phyloP scores from a whole-genome alignment of 495 filamentous ascomycete species.

The Penicillium canescens region DNA sequence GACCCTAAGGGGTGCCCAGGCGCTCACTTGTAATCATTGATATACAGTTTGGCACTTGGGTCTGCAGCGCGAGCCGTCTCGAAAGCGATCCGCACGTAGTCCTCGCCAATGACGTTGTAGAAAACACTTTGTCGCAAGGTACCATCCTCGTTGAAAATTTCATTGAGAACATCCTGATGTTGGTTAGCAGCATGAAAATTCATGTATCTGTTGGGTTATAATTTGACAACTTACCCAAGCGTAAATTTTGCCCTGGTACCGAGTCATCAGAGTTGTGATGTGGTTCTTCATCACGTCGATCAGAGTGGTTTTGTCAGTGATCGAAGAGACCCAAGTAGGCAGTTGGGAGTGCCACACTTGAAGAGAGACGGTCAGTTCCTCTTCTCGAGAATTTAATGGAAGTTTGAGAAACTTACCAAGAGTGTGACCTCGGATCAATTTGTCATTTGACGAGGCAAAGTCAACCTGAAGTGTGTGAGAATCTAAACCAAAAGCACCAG shows the following conservation, averaged over 20 bases:
- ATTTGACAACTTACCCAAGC: constrained; percentile 35
- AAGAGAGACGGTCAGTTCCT: not conserved
- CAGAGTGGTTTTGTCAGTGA: constrained; percentile 45
- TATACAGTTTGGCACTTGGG: constrained; percentile 62
- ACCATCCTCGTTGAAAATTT: constrained; percentile 68
- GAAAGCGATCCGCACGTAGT: constrained; percentile 62
- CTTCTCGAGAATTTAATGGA: not conserved
- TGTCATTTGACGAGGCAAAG: constrained; percentile 45
- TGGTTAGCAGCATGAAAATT: not conserved
- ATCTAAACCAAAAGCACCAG: not conserved
- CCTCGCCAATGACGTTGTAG: constrained; percentile 56
- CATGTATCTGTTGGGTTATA: not conserved
- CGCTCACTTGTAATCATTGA: constrained; percentile 55
- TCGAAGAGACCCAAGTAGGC: constrained; percentile 48
- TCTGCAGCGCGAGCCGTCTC: constrained; percentile 54
- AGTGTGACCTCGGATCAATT: constrained; percentile 52
- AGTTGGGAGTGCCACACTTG: constrained; percentile 55
- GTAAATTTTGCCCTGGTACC: constrained; percentile 47
- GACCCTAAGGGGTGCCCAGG: not conserved
- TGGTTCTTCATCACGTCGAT: constrained; percentile 38
- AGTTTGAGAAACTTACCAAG: constrained; percentile 24
- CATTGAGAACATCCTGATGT: constrained; percentile 68
- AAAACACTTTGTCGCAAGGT: constrained; percentile 56
- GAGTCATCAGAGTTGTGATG: constrained; percentile 24
- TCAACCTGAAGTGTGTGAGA: constrained; percentile 30